Conservation (phyloP, 441 rosid genomes). For the Croton setiger region DNA sequence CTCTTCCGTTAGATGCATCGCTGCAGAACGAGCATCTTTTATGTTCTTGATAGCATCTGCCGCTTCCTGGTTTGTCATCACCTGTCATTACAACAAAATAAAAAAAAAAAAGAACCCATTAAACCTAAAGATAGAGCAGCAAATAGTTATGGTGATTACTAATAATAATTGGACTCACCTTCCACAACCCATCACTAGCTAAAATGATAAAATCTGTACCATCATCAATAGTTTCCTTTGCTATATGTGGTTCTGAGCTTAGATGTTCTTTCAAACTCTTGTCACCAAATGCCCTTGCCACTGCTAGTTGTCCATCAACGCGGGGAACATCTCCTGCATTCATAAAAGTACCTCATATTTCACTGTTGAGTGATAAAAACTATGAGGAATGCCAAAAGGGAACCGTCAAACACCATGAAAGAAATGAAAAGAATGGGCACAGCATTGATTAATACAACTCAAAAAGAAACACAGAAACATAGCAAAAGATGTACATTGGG, state of each 20-base stretch:
- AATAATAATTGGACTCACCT: constrained; percentile 37
- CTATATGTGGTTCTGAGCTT: constrained; percentile 80
- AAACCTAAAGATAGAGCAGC: background rate
- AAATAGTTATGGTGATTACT: background rate
- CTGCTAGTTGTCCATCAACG: constrained; percentile 89
- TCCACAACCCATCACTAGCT: constrained; percentile 96
- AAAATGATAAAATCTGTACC: constrained; percentile 62
- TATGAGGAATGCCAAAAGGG: background rate
- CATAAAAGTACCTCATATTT: constrained; percentile 5
- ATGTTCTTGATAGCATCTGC: constrained; percentile 54
- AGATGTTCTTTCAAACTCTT: constrained; percentile 81
- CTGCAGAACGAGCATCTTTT: constrained; percentile 79
- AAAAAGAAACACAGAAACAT: background rate
- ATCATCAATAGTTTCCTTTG: constrained; percentile 46
- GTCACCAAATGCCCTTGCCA: constrained; percentile 93
- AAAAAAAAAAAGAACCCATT: background rate
- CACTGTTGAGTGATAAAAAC: background rate
- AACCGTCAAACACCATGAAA: background rate
- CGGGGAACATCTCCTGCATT: constrained; percentile 85
- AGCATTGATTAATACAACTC: background rate
- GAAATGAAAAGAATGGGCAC: background rate
- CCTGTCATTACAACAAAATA: constrained; percentile 34
- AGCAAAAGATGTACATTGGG: background rate
- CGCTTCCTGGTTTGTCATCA: constrained; percentile 86
- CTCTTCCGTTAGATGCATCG: constrained; percentile 73